Evolutionary conservation across 140 eudicot species (phyloP).

Genomic region (Senecio squalidus): DNA sequence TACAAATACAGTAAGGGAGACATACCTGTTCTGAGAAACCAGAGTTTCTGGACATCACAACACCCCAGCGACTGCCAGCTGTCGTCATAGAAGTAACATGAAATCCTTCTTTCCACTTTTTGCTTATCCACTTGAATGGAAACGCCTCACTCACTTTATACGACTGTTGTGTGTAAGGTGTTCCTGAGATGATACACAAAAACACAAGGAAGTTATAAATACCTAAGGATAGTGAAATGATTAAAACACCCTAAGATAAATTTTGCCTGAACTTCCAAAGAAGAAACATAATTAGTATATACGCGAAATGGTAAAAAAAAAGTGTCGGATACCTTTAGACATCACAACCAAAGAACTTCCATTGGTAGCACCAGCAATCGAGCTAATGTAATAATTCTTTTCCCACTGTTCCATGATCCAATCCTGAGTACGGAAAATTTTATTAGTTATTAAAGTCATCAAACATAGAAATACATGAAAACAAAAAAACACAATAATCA

Average conservation of each 20-base stretch:
- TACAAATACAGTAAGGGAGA: neutral
- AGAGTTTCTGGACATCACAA: constrained; percentile 75
- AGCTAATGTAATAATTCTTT: constrained; percentile 71
- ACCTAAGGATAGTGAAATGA: too few species aligned
- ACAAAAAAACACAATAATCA: neutral
- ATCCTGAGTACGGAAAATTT: constrained; percentile 29
- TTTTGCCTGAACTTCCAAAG: too few species aligned
- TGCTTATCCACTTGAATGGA: constrained; percentile 63
- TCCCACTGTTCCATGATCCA: constrained; percentile 92
- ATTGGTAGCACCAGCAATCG: constrained; percentile 75
- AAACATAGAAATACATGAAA: neutral
- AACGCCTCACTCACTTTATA: constrained; percentile 41
- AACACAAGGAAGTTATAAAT: too few species aligned
- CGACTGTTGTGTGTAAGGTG: constrained; percentile 39
- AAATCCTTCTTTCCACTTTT: constrained; percentile 85
- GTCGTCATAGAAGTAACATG: constrained; percentile 85
- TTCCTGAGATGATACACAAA: constrained; percentile 12
- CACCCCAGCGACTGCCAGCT: constrained; percentile 90
- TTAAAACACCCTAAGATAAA: too few species aligned
- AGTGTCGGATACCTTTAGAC: constrained; percentile 99
- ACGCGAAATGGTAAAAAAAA: too few species aligned
- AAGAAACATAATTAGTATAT: neutral
- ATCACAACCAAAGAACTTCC: constrained; percentile 83
- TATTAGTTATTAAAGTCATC: constrained; percentile 2
- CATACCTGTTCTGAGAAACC: constrained; percentile 68